Conservation (phyloP, 129 eudicot species). For the Escallonia rubra region DNA sequence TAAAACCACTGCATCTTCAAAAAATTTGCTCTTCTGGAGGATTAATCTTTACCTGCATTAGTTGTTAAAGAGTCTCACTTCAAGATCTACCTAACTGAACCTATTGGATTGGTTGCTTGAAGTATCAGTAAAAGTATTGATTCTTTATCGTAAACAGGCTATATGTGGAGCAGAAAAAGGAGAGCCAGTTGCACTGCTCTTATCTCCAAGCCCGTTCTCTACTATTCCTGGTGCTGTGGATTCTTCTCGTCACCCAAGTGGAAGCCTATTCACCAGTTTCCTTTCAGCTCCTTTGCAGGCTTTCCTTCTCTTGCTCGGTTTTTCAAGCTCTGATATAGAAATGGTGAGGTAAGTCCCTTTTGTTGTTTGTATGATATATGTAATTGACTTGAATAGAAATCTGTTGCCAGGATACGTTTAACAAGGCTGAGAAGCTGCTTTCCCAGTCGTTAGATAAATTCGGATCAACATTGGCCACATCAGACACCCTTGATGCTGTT, state of each 20-base stretch:
- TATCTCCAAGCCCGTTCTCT: constrained; percentile 63
- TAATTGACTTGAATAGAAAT: constrained; percentile 6
- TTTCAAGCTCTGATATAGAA: constrained; percentile 64
- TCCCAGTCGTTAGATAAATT: constrained; percentile 50
- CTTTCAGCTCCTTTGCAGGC: constrained; percentile 90
- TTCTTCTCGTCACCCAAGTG: constrained; percentile 54
- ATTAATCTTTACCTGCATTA: not conserved
- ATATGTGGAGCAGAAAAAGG: constrained; percentile 64
- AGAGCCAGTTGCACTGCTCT: constrained; percentile 75
- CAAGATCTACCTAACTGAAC: not conserved
- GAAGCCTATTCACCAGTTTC: constrained; percentile 82
- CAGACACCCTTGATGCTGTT: constrained; percentile 58
- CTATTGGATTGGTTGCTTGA: not conserved
- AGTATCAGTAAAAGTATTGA: too few relatives aligned
- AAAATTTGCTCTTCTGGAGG: too few relatives aligned
- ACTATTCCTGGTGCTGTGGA: constrained; percentile 45
- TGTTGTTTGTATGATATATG: not conserved
- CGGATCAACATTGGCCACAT: constrained; percentile 66
- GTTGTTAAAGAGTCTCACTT: not conserved
- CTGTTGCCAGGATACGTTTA: constrained; percentile 54
- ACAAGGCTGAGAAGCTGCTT: constrained; percentile 59
- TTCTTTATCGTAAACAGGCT: constrained; percentile 28
- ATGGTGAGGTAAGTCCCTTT: constrained; percentile 32
- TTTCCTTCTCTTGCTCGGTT: constrained; percentile 65
- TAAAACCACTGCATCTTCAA: too few relatives aligned